Evolutionary conservation across 2,329 filamentous ascomycete genomes (phyloP), one percentile per base, ranked within the genome.

Genomic region (Hypoxylon sp.): DNA sequence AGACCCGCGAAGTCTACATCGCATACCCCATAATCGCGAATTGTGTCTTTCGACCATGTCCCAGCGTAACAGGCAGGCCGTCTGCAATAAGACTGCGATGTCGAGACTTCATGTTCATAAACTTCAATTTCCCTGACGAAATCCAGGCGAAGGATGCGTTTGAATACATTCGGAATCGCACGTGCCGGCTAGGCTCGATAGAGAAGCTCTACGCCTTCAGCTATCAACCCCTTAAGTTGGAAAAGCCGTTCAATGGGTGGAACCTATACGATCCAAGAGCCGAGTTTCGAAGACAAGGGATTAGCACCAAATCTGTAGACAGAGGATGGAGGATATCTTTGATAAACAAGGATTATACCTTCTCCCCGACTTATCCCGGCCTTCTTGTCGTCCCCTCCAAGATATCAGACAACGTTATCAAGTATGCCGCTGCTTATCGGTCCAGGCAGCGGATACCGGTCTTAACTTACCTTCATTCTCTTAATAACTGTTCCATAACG

Each of bases 401-500:
- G 65, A 97, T 99, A 73, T 98, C 95, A n/a, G 96, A 99, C 81
- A 98, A 96, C 77, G 94, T 95, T 53, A 88, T 99, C 55, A 97
- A 97, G 77, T 97, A 99, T 78, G 96, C 95, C 27, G 92, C 91
- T 66, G 89, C 90, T 69, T 98, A 97, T 81, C 92, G 96, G 57
- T 98, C 96, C 0, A 89, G 95, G 66, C 90, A 91, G 70, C 91
- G 96, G 67, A 95, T 99, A 79, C 96, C 96, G 1, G 92, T 91
- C 2, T 83, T 99, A 42, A 94, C 94, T 22, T 99, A 99, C 80
- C 89, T 98, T n/a, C 96, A 99, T 79, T 93, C 94, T 0, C 86
- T 98, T 75, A 99, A 98, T 79, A 97, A 97, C 79, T 98, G 96
- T 80, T 96, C 95, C 25, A 97, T 99, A 71, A 98, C 95, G 1